Evolutionary conservation across 2,329 filamentous ascomycete species (phyloP).

Genomic region (Fusarium sp.): DNA sequence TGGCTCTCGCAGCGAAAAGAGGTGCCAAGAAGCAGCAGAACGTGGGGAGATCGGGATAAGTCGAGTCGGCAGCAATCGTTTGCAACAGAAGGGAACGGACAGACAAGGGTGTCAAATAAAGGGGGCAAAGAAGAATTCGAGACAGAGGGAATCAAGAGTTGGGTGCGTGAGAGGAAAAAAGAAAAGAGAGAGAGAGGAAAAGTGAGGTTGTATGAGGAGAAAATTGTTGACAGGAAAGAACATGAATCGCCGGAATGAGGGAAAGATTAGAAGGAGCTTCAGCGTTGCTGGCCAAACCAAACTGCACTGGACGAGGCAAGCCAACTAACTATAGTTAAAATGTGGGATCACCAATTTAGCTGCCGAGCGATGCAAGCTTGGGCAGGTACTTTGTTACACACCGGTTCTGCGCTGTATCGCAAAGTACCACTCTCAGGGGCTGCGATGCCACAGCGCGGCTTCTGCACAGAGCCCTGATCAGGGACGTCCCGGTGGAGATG

Average conservation of each 20-base stretch:
- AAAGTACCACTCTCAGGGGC: conserved; percentile 30
- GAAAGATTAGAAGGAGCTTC: conserved; percentile 1
- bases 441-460: conserved; percentile 8
- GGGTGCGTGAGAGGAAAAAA: not conserved
- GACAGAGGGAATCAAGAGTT: conserved; percentile 1
- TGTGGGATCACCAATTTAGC: conserved; percentile 40
- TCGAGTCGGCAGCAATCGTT: not conserved
- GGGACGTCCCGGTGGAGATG: conserved; percentile 23
- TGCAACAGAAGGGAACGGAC: conserved; percentile 27
- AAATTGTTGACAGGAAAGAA: conserved; percentile 5
- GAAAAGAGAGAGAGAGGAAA: not conserved
- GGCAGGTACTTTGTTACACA: not conserved
- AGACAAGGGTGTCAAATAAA: conserved; percentile 39
- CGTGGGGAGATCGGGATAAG: conserved; percentile 27
- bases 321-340: conserved; percentile 12
- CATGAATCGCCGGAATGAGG: conserved; percentile 30
- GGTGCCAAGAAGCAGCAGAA: conserved; percentile 26
- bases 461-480: conserved; percentile 25
- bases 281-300: not conserved
- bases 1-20: conserved; percentile 11
- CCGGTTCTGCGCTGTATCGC: not conserved
- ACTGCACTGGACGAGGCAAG: not conserved
- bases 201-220: not conserved
- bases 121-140: conserved; percentile 11
- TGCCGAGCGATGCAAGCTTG: conserved; percentile 11